These are phyloP conservation scores for Lignosus rhinocerotis DNA, from an alignment of 1,284 basidiomycete species.

Conservation along the genomic window DNA sequence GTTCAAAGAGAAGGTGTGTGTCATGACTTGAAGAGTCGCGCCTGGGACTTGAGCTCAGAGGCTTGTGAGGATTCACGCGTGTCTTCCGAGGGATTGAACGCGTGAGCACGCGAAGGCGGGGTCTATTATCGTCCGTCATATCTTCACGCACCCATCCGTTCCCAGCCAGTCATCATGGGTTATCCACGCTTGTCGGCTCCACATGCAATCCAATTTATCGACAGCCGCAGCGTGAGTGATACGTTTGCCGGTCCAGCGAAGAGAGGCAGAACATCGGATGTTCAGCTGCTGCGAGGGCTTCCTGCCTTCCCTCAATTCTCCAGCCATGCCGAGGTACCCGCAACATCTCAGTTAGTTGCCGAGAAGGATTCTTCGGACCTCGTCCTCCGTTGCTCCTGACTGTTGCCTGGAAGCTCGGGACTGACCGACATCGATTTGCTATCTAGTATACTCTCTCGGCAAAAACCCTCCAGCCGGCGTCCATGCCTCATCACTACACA, in stretches of 20 bases:
- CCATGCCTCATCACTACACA: constrained; percentile 69
- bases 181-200: not conserved
- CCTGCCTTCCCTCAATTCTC: constrained; percentile 31
- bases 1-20: constrained; percentile 54
- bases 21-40: not conserved
- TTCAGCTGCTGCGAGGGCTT: not conserved
- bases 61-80: not conserved
- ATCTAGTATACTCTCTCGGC: constrained; percentile 63
- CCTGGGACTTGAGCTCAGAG: not conserved
- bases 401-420: not conserved
- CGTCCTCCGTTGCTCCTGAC: not conserved
- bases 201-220: not conserved
- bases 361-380: not conserved
- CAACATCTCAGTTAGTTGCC: not conserved
- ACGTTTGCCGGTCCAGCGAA: not conserved
- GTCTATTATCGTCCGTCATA: not conserved
- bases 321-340: constrained; percentile 22
- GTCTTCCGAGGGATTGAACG: not conserved
- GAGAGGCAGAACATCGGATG: not conserved
- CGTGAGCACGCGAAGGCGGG: not conserved
- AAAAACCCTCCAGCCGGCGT: constrained; percentile 63
- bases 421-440: constrained; percentile 14
- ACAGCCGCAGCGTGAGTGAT: not conserved
- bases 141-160: not conserved
- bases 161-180: not conserved